Conservation (phyloP, 1,284 basidiomycete genomes). For the Pseudomicrostroma phylloplanum region DNA sequence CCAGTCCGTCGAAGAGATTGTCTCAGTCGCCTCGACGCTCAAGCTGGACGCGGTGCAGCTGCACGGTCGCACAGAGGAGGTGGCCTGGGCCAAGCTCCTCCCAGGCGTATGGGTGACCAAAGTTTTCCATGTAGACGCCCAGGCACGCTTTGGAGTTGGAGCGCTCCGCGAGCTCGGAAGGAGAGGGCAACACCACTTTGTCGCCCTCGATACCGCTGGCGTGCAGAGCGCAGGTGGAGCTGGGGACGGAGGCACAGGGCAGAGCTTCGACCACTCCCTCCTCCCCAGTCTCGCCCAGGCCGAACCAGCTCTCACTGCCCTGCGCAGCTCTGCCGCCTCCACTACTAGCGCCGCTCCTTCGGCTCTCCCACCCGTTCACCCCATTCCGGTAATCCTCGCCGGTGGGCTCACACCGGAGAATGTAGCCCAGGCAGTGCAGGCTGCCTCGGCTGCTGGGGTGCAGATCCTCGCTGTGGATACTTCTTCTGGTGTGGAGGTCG, state of each 20-base stretch:
- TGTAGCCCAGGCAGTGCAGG: conserved; percentile 28
- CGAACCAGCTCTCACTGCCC: background rate
- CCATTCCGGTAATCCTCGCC: conserved; percentile 35
- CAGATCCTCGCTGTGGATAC: conserved; percentile 36
- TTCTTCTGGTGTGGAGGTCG: conserved; percentile 41
- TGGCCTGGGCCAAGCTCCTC: conserved; percentile 44
- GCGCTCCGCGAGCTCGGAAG: conserved; percentile 32
- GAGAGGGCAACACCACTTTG: conserved; percentile 42
- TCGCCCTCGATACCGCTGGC: conserved; percentile 39
- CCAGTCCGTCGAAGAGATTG: conserved; percentile 41
- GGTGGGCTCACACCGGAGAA: conserved; percentile 43
- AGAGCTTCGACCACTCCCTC: conserved; percentile 24
- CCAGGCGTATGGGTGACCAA: conserved; percentile 43
- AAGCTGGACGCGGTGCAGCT: conserved; percentile 46
- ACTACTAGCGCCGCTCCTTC: background rate
- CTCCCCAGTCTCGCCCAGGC: conserved; percentile 6
- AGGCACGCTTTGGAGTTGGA: conserved; percentile 8
- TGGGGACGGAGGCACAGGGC: conserved; percentile 37
- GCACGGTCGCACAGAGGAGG: conserved; percentile 39
- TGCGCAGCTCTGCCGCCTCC: background rate
- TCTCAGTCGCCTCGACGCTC: conserved; percentile 23
- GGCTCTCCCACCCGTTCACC: background rate
- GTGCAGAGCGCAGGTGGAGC: conserved; percentile 7
- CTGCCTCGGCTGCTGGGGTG: conserved; percentile 15
- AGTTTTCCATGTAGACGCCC: conserved; percentile 36